Percentiles rank a stretch among this genome's conserved stretches.
phyloP scores from a whole-genome alignment of 2,329 filamentous ascomycete species.

The Seiridium cupressi region DNA sequence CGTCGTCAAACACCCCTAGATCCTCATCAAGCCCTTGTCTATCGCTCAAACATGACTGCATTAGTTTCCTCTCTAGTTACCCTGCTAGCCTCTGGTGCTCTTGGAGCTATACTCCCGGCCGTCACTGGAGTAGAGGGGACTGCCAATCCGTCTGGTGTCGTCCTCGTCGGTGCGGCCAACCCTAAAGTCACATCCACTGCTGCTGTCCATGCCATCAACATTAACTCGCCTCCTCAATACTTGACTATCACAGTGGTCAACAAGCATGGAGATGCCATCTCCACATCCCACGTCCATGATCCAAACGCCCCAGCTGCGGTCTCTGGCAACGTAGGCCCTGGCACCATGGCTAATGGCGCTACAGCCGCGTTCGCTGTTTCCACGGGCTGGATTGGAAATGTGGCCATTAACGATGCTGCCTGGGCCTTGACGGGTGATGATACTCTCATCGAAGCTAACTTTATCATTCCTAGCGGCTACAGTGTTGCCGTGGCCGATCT shows the following conservation, averaged over 20 bases:
- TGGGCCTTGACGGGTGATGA: slow-evolving; percentile 8
- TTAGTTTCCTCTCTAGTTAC: too few relatives aligned
- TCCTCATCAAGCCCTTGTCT: too few relatives aligned
- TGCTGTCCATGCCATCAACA: neutral
- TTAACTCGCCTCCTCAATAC: slow-evolving; percentile 5
- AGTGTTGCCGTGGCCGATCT: slow-evolving; percentile 11
- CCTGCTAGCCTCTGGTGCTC: neutral
- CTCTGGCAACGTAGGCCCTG: slow-evolving; percentile 8
- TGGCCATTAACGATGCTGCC: slow-evolving; percentile 14
- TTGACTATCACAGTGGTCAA: slow-evolving; percentile 14
- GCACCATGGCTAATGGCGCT: slow-evolving; percentile 11
- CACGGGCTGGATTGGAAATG: slow-evolving; percentile 18
- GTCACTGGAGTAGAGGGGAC: neutral
- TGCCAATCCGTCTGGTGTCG: neutral
- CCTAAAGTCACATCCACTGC: neutral
- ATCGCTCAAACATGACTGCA: too few relatives aligned
- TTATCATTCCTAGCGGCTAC: slow-evolving; percentile 2
- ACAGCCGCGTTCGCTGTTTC: slow-evolving; percentile 14
- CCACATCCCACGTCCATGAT: slow-evolving; percentile 14
- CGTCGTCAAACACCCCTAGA: too few relatives aligned
- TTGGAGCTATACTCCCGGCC: neutral
- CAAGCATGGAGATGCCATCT: slow-evolving; percentile 10
- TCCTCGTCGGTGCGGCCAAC: neutral
- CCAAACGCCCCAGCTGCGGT: slow-evolving; percentile 8
- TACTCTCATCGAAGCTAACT: slow-evolving; percentile 15